Evolutionary conservation across 352 stramenopile species (phyloP).

Genomic region (Phytophthora tubulina): DNA sequence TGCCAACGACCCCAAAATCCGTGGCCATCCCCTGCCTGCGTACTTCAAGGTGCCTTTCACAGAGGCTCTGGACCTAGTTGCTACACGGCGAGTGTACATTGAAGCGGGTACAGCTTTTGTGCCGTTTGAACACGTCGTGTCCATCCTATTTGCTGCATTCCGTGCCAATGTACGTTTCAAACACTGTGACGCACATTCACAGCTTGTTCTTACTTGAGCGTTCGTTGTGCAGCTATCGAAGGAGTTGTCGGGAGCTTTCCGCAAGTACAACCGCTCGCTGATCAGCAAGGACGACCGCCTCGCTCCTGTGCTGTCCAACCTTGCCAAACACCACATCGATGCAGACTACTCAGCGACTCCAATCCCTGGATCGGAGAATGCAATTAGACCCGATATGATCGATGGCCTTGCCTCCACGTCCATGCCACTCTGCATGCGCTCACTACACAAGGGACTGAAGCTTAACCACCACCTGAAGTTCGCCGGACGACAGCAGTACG

Average conservation of each 20-base stretch:
- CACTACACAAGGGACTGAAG: conserved; percentile 95
- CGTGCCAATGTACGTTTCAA: conserved; percentile 74
- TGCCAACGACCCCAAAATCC: conserved; percentile 60
- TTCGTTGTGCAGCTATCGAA: conserved; percentile 84
- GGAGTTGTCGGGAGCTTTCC: conserved; percentile 88
- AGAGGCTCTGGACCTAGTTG: conserved; percentile 94
- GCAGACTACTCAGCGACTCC: conserved; percentile 79
- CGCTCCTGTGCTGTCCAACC: conserved; percentile 94
- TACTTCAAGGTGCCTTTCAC: conserved; percentile 99
- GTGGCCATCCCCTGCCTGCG: conserved; percentile 57
- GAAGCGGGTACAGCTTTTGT: conserved; percentile 96
- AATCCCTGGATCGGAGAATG: conserved; percentile 54
- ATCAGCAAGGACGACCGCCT: conserved; percentile 95
- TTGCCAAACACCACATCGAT: conserved; percentile 97
- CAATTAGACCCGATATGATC: conserved; percentile 93
- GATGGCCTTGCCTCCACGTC: conserved; percentile 86
- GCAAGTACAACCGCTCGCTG: conserved; percentile 90
- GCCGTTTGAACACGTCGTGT: conserved; percentile 94
- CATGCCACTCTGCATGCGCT: conserved; percentile 99
- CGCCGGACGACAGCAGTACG: conserved; percentile 97
- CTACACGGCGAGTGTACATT: conserved; percentile 93
- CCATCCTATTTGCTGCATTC: conserved; percentile 95
- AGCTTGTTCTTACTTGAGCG: conserved; percentile 5
- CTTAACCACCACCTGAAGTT: conserved; percentile 98
- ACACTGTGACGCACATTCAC: neutral